A percentile compares a stretch with the other conserved stretches of the same genome.
Conservation (phyloP, 371 early-diverging fungal species). For the Apophysomyces elegans region DNA sequence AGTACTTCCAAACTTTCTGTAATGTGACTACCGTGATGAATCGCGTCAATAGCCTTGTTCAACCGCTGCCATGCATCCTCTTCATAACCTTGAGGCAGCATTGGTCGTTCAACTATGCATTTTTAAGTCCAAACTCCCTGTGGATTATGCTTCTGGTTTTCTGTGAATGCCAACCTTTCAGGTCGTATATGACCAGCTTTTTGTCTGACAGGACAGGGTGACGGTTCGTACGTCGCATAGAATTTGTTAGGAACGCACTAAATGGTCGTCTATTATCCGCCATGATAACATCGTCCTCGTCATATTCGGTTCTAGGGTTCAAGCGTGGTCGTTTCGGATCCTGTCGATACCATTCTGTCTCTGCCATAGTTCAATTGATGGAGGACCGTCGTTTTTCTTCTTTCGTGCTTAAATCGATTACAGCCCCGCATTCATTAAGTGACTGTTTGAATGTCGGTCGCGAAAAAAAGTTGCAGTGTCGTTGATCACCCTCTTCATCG, state of each 20-base stretch:
- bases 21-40: slow-evolving; percentile 63
- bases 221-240: slow-evolving; percentile 29
- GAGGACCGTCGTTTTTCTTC: no score
- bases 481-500: no score
- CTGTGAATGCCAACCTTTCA: slow-evolving; percentile 26
- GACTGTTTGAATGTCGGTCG: background rate
- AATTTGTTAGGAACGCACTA: slow-evolving; percentile 33
- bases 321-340: slow-evolving; percentile 13
- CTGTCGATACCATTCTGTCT: slow-evolving; percentile 2
- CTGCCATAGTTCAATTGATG: background rate
- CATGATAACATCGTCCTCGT: background rate
- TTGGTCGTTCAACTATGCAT: slow-evolving; percentile 52
- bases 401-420: background rate
- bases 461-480: background rate
- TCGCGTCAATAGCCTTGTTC: slow-evolving; percentile 74
- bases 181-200: slow-evolving; percentile 38
- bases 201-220: slow-evolving; percentile 44
- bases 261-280: slow-evolving; percentile 26
- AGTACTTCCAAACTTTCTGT: slow-evolving; percentile 82
- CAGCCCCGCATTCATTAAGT: background rate
- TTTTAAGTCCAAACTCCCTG: no score
- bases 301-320: background rate
- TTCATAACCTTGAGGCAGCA: slow-evolving; percentile 75
- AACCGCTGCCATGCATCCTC: slow-evolving; percentile 69
- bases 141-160: background rate